phyloP scores from a whole-genome alignment of 2,329 filamentous ascomycete species.

The Aspergillus eucalypticola region DNA sequence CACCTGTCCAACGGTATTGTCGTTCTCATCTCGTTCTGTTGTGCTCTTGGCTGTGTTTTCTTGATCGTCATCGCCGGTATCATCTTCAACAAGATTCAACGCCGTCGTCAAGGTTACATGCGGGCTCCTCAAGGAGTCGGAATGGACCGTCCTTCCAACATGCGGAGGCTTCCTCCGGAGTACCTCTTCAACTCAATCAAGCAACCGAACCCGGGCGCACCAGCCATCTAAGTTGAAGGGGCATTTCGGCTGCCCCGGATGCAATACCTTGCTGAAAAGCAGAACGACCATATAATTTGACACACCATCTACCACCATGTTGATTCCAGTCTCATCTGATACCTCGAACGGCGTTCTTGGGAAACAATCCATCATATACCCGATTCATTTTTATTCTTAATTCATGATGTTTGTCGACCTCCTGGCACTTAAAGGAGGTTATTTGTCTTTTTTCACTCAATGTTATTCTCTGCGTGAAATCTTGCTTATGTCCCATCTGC shows the following conservation, averaged over 20 bases:
- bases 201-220: slow-evolving; percentile 37
- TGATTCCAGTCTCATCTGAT: slow-evolving; percentile 20
- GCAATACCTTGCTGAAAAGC: neutral
- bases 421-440: slow-evolving; percentile 13
- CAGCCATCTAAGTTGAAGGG: slow-evolving; percentile 31
- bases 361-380: slow-evolving; percentile 36
- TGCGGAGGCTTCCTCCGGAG: slow-evolving; percentile 49
- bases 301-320: slow-evolving; percentile 8
- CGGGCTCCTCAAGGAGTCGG: slow-evolving; percentile 46
- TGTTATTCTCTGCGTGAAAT: no score
- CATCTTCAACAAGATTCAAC: slow-evolving; percentile 50
- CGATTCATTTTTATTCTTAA: slow-evolving; percentile 35
- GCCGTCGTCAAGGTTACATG: slow-evolving; percentile 49
- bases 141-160: slow-evolving; percentile 49
- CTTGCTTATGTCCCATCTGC: slow-evolving; percentile 5
- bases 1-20: slow-evolving; percentile 48
- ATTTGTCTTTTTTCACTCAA: slow-evolving; percentile 16
- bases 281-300: slow-evolving; percentile 13
- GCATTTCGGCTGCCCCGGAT: slow-evolving; percentile 4
- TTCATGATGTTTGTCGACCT: slow-evolving; percentile 19
- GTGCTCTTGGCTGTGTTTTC: slow-evolving; percentile 50
- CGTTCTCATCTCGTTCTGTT: slow-evolving; percentile 49
- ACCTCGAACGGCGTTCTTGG: slow-evolving; percentile 28
- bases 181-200: slow-evolving; percentile 47
- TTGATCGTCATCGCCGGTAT: slow-evolving; percentile 49